Conservation (phyloP, 1,284 basidiomycete genomes). For the Agaricales sp. region DNA sequence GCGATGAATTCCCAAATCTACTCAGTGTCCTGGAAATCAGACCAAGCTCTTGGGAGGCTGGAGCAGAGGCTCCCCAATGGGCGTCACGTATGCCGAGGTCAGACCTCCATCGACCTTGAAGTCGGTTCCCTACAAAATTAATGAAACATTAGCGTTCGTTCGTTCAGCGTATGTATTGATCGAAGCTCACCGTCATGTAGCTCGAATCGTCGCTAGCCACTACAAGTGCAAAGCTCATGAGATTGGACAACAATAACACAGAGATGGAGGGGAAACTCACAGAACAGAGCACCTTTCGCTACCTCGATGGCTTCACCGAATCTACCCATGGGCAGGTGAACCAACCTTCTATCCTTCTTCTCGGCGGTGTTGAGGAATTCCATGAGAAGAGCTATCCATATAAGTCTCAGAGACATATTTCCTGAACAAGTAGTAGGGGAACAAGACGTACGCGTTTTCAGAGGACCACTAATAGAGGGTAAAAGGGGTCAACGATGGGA, state of each 20-base stretch:
- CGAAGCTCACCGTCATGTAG: slow-evolving; percentile 61
- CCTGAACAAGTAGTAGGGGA: slow-evolving; percentile 1
- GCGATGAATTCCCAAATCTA: no score
- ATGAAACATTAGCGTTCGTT: slow-evolving; percentile 9
- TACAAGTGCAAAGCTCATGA: slow-evolving; percentile 18
- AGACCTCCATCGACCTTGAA: slow-evolving; percentile 92
- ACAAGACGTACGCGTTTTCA: slow-evolving; percentile 71
- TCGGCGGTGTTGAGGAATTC: slow-evolving; percentile 96
- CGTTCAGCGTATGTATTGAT: background rate
- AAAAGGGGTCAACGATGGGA: slow-evolving; percentile 5
- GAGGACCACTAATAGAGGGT: slow-evolving; percentile 59
- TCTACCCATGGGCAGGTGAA: slow-evolving; percentile 93
- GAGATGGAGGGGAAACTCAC: slow-evolving; percentile 36
- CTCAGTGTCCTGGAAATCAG: no score
- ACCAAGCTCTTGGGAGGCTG: slow-evolving; percentile 56
- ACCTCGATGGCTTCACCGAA: slow-evolving; percentile 96
- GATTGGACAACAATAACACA: slow-evolving; percentile 6
- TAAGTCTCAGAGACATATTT: slow-evolving; percentile 3
- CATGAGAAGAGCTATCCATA: slow-evolving; percentile 76
- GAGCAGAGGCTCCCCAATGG: slow-evolving; percentile 58
- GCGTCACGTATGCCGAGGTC: slow-evolving; percentile 81
- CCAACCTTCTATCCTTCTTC: slow-evolving; percentile 84
- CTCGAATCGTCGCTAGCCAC: slow-evolving; percentile 82
- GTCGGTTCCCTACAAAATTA: slow-evolving; percentile 63
- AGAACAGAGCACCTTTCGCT: slow-evolving; percentile 84